Conservation (phyloP, 1,284 basidiomycete genomes). For the Puccinia polysora region DNA sequence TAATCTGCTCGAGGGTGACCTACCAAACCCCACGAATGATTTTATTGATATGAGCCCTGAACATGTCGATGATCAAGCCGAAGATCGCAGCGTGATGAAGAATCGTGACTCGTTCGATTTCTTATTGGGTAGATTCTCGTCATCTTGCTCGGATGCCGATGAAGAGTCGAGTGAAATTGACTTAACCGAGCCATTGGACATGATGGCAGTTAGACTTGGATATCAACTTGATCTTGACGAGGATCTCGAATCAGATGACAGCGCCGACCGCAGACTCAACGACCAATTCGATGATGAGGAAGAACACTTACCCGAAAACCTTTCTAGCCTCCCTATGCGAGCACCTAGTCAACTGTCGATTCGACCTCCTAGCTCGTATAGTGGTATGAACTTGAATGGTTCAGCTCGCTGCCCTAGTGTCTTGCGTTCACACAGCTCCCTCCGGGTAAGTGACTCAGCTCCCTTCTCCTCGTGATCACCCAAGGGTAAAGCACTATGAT, state of each 20-base stretch:
- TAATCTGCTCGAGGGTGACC: background rate
- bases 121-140: too few species aligned
- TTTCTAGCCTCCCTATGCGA: background rate
- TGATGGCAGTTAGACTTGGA: conserved; percentile 25
- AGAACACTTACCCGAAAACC: background rate
- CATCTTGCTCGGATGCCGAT: background rate
- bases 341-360: background rate
- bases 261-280: background rate
- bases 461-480: background rate
- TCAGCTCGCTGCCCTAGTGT: background rate
- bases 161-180: conserved; percentile 26
- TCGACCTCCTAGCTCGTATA: too few species aligned
- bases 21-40: background rate
- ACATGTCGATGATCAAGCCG: background rate
- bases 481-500: background rate
- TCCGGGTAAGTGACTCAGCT: background rate
- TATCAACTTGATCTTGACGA: conserved; percentile 26
- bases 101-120: background rate
- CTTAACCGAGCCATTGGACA: conserved; percentile 22
- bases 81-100: background rate
- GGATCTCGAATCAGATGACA: background rate
- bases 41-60: background rate
- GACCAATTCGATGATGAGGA: background rate
- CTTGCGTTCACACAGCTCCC: background rate
- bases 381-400: too few species aligned